Evolutionary conservation across 2,329 filamentous ascomycete species (phyloP), one percentile per base, ranked within the genome.

Genomic region (Venturia oleaginea): DNA sequence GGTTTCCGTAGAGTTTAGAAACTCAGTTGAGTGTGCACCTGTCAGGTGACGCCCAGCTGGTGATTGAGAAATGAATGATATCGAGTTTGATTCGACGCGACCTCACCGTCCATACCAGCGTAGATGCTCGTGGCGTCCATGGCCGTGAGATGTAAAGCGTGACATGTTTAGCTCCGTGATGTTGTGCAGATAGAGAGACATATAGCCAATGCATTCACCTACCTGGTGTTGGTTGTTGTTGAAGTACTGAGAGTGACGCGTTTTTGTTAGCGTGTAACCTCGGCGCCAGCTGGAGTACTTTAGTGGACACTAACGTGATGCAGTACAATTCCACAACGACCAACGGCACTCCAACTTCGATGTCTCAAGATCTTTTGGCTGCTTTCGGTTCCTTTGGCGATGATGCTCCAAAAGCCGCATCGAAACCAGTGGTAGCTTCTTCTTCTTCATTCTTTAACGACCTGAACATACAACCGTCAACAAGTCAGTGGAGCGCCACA

Each of bases 361-460:
- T 65, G 64, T 65, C 64, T 30, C 64, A 65, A 57, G 64, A 65
- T 63, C 48, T 65, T n/a, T 48, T 65, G 19, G 64, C 64, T 24
- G 64, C 64, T 19, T 65, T 65, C 19, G 64, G 32, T 17, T 22
- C 62, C 19, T n/a, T 42, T 17, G 24, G 24, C 34, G 43, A 30
- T 7, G 46, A 61, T n/a, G 19, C 59, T 30, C 27, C 57, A 15
- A 51, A 40, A 55, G 34, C 59, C 5, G 15, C 17, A 4, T 22
- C 40, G 22, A 40, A 34, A n/a, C 64, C 54, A 2, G 34, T 37
- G 38, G 59, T 30, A 7, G 27, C 19, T 13, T 32, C 22, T 17
- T 43, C 46, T 17, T 65, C 40, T 38, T 61, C 64, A 1, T 65
- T 62, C 64, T 64, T 64, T 27, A 55, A 64, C 38, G 64, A 65